These are phyloP conservation scores for Annulohypoxylon bovei DNA, from an alignment of 495 filamentous ascomycete genomes.

Conservation along the genomic window DNA sequence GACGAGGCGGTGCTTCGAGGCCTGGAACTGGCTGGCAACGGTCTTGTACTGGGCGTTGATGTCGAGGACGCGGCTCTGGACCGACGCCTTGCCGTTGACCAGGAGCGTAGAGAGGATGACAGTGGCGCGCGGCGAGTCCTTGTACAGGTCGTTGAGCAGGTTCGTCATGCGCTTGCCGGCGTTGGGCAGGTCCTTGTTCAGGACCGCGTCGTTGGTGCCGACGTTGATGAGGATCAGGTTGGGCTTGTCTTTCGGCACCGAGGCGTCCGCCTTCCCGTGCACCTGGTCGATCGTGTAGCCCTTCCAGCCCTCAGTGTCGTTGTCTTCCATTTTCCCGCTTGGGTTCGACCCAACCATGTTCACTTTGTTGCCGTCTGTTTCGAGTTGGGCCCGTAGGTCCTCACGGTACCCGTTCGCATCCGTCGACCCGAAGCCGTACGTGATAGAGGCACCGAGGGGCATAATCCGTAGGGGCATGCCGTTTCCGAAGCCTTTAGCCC, in stretches of 20 bases:
- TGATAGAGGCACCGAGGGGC: constrained; percentile 64
- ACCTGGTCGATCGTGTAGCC: constrained; percentile 46
- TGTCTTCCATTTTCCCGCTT: constrained; percentile 45
- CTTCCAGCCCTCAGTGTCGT: constrained; percentile 46
- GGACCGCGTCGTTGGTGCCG: constrained; percentile 51
- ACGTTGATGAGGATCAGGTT: constrained; percentile 52
- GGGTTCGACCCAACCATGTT: constrained; percentile 46
- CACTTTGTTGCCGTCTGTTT: constrained; percentile 25
- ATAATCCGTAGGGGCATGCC: constrained; percentile 51
- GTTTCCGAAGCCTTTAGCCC: constrained; percentile 19
- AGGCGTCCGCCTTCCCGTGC: constrained; percentile 28
- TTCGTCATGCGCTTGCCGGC: constrained; percentile 40
- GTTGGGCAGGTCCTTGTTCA: constrained; percentile 23
- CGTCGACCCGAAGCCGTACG: constrained; percentile 51
- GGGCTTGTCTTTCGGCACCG: constrained; percentile 43
- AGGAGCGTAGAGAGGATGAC: constrained; percentile 41
- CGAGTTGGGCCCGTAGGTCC: constrained; percentile 44
- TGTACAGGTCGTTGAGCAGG: constrained; percentile 25
- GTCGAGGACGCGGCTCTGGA: constrained; percentile 35
- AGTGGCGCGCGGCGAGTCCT: constrained; percentile 26
- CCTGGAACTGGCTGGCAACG: constrained; percentile 23
- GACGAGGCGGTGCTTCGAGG: constrained; percentile 47
- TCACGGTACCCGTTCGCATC: constrained; percentile 57
- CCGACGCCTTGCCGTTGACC: constrained; percentile 32
- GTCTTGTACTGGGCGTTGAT: constrained; percentile 42